phyloP scores from a whole-genome alignment of 139 green algal genomes.

The Microglena sp. region DNA sequence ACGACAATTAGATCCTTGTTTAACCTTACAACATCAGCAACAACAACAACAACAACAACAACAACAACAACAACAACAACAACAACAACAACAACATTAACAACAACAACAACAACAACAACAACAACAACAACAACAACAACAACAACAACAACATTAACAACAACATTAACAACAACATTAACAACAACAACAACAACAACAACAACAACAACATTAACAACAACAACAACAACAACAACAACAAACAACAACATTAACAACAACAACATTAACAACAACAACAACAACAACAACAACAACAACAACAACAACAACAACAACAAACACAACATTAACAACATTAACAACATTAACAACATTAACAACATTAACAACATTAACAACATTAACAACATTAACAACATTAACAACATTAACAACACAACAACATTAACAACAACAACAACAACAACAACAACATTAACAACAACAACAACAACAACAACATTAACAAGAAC shows the following conservation, averaged over 20 bases:
- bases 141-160: constrained; percentile 4
- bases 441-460: constrained; percentile 2
- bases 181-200: neutral
- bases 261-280: constrained; percentile 1
- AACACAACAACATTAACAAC: too few relatives aligned
- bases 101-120: constrained; percentile 4
- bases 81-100: neutral
- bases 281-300: constrained; percentile 8
- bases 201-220: constrained; percentile 3
- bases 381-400: neutral
- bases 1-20: too few relatives aligned
- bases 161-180: constrained; percentile 2
- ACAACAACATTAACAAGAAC: too few relatives aligned
- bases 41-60: constrained; percentile 9
- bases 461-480: neutral
- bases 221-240: constrained; percentile 4
- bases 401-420: constrained; percentile 2
- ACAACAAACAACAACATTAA: constrained; percentile 8
- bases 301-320: too few relatives aligned
- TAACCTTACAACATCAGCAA: neutral
- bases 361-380: constrained; percentile 2
- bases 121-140: neutral
- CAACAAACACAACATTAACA: too few relatives aligned
- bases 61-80: constrained; percentile 6
- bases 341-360: neutral